Evolutionary conservation across 73 alveolate genomes (phyloP), one percentile per base, ranked within the genome.

Genomic region (Urostyla sp.): DNA sequence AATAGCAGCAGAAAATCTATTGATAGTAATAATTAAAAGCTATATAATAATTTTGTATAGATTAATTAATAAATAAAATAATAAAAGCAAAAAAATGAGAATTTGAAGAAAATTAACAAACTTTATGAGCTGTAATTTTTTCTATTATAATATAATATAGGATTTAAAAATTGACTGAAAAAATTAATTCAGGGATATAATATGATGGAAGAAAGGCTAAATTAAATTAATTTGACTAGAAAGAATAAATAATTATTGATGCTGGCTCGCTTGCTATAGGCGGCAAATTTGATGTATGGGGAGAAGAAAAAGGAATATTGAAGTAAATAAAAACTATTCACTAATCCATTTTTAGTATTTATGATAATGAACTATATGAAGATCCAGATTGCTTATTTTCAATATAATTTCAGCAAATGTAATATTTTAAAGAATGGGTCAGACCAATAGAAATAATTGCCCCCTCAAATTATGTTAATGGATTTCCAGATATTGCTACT

Each of bases 381-480:
- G 94, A 86, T 53, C 88, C 88, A n/a, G 90, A 76, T 56, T 89
- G 94, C 0, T 15, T 78, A 60, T 80, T 81, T n/a, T 54, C 63
- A 10, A 76, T 86, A 13, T 77, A 87, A 16, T 53, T 44, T 1
- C 52, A 72, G 56, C 80, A 86, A 54, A 32, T 58, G 49, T 51
- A 67, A 43, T 30, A 67, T 16, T 77, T 78, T 61, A 30, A 20
- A 28, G 35, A 45, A 7, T 86, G 87, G 86, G 45, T 18, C n/a
- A 61, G 94, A 28, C 90, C 94, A 5, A 20, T 57, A 31, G 94
- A 86, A 18, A 50, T 77, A 20, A 26, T 60, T 20, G 74, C 50
- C 59, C 21, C 83, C 27, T 40, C 30, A 43, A 15, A 58, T 24
- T 46, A 18, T 30, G 49, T 46, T 5, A 32, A 78, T 15, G 82